Conservation (phyloP, 805 yeast species). For the Wickerhamomyces kurtzmanii region DNA sequence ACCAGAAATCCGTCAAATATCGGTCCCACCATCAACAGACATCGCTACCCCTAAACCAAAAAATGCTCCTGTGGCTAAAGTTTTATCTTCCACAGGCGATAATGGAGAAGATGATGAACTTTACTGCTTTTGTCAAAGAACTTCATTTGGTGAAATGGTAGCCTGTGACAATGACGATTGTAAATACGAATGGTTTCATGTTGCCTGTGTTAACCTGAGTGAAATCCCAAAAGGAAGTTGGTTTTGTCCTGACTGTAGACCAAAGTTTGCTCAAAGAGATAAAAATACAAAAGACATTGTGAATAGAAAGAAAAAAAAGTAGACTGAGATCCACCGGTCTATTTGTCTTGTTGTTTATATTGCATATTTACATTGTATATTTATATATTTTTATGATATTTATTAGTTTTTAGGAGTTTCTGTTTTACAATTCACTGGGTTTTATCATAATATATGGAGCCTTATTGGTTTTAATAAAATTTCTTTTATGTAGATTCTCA, state of each 20-base stretch:
- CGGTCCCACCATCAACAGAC: not conserved
- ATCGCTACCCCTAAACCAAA: not conserved
- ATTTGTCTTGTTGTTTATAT: no score
- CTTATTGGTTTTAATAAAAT: no score
- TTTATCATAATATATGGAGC: no score
- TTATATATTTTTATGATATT: no score
- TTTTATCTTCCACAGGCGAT: constrained; percentile 9
- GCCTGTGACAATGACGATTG: constrained; percentile 92
- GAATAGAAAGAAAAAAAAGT: no score
- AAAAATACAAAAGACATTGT: no score
- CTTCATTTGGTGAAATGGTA: constrained; percentile 92
- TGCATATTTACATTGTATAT: no score
- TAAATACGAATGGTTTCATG: constrained; percentile 92
- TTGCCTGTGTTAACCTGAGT: constrained; percentile 84
- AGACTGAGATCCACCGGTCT: no score
- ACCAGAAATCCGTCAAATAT: constrained; percentile 1
- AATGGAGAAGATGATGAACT: constrained; percentile 56
- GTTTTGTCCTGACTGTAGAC: constrained; percentile 91
- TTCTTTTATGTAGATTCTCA: no score
- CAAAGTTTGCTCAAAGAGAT: no score
- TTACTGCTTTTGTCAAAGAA: constrained; percentile 91
- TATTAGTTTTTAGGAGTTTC: no score
- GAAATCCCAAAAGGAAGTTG: constrained; percentile 89
- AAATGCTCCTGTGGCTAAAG: not conserved
- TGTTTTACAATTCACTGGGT: no score